Evolutionary conservation across 176 grass and related monocot species (phyloP).

Genomic region (Oryza glaberrima): DNA sequence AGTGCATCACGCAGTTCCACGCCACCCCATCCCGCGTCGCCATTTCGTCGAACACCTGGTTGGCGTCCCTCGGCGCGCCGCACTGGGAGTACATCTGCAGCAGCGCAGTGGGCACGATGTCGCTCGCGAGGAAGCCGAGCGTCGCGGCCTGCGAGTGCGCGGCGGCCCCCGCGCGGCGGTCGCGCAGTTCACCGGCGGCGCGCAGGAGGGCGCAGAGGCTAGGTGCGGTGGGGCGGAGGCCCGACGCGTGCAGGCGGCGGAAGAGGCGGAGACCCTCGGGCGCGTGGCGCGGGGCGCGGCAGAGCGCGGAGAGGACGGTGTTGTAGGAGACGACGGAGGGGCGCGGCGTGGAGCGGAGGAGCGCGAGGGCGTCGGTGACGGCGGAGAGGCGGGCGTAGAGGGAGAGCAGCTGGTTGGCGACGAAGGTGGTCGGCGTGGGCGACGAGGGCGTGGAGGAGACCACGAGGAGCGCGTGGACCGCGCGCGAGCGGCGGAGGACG

Average conservation of each 20-base stretch:
- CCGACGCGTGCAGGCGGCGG: constrained; percentile 38
- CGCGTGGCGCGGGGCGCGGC: constrained; percentile 41
- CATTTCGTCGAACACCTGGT: constrained; percentile 75
- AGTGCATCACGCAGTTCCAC: constrained; percentile 76
- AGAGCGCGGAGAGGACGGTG: constrained; percentile 69
- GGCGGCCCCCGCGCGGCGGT: constrained; percentile 30
- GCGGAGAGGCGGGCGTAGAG: constrained; percentile 61
- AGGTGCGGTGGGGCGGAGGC: constrained; percentile 64
- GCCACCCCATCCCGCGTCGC: constrained; percentile 56
- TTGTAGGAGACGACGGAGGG: constrained; percentile 78
- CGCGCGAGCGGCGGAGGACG: constrained; percentile 54
- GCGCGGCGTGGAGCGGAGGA: constrained; percentile 64
- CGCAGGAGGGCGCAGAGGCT: constrained; percentile 65
- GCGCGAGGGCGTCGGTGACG: constrained; percentile 58
- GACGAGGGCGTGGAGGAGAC: constrained; percentile 46
- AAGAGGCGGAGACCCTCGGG: constrained; percentile 51
- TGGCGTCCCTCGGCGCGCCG: constrained; percentile 50
- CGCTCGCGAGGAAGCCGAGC: constrained; percentile 55
- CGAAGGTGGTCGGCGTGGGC: constrained; percentile 49
- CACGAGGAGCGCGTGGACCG: constrained; percentile 72
- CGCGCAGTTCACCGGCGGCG: constrained; percentile 33
- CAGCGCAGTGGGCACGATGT: constrained; percentile 71
- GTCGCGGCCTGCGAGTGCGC: constrained; percentile 39
- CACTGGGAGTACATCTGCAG: constrained; percentile 71
- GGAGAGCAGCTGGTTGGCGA: constrained; percentile 76